Base-by-base conservation (phyloP, 306 rosid species). In the Fagus crenata region DNA sequence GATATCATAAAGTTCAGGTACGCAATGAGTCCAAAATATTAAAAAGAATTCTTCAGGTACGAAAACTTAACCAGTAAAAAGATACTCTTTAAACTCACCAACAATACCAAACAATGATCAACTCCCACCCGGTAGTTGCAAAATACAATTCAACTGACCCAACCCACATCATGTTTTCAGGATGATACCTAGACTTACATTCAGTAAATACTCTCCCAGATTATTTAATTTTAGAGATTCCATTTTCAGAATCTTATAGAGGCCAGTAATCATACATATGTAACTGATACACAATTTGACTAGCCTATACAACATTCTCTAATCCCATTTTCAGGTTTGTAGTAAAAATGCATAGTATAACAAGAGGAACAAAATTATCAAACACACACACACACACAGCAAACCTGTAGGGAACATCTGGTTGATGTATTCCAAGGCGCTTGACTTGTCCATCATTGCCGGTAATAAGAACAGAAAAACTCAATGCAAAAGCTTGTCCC, bases 391-490 rank as follows among this genome's bases (percentile, higher is more conserved):
- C 46, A 64, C 67, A 81, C 56, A 54, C 28, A 81, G n/a, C 55
- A 36, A 65, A 94, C 98, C 98, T 74, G 92, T 90, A 75, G 98
- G 98, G 84, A 95, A 95, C 98, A 92, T 92, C 85, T 95, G 98
- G 74, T 95, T 95, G 86, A 95, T 95, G 80, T 95, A 95, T 56
- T 92, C 98, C 81, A 95, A 82, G 42, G 97, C 90, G 86, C 96
- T 94, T 55, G 98, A 95, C 85, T 95, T 95, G 90, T 95, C 97
- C 97, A 95, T 65, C 67, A 1, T 90, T 55, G 86, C 68, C 72
- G 69, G 64, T 71, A 53, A 74, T 43, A 51, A 81, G 49, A 37
- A 67, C 8, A 13, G 49, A 67, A 31, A 37, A 5, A 46, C 2
- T 15, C 9, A 3, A 11, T 15, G 31, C 22, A 67, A 67, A 46